A percentile compares a stretch with the other conserved stretches of the same genome.
phyloP scores from a whole-genome alignment of 768 basidiomycete species.

The Obba rivulosa region DNA sequence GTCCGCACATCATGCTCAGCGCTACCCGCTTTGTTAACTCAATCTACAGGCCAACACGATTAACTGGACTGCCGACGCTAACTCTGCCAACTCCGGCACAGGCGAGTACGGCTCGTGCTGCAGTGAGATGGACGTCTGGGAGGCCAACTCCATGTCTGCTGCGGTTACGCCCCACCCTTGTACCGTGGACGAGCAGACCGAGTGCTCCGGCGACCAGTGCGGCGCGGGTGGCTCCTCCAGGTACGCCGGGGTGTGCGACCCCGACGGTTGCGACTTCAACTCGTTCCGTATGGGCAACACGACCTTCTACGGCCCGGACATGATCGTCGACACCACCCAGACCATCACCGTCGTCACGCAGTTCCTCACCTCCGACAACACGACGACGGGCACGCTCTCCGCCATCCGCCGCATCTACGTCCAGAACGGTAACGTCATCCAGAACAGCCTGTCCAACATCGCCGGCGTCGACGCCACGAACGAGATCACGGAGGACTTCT shows the following conservation, averaged over 20 bases:
- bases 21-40: not conserved
- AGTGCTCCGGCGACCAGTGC: slow-evolving; percentile 39
- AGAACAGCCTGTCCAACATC: slow-evolving; percentile 44
- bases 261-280: slow-evolving; percentile 58
- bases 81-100: slow-evolving; percentile 38
- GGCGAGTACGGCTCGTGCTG: slow-evolving; percentile 46
- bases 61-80: slow-evolving; percentile 33
- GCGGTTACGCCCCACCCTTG: slow-evolving; percentile 49
- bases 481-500: slow-evolving; percentile 46
- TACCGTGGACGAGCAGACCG: slow-evolving; percentile 30
- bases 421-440: slow-evolving; percentile 46
- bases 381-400: slow-evolving; percentile 38
- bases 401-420: slow-evolving; percentile 53
- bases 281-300: slow-evolving; percentile 48
- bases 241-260: slow-evolving; percentile 43
- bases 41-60: slow-evolving; percentile 38
- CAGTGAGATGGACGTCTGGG: slow-evolving; percentile 55
- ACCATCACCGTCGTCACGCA: slow-evolving; percentile 55
- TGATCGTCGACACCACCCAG: slow-evolving; percentile 43
- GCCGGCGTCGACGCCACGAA: slow-evolving; percentile 35
- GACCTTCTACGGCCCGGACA: slow-evolving; percentile 41
- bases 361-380: slow-evolving; percentile 43
- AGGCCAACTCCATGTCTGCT: slow-evolving; percentile 44
- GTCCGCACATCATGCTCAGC: slow-evolving; percentile 8
- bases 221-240: slow-evolving; percentile 22